Conservation (phyloP, 2,329 filamentous ascomycete genomes). For the Alternaria solani region DNA sequence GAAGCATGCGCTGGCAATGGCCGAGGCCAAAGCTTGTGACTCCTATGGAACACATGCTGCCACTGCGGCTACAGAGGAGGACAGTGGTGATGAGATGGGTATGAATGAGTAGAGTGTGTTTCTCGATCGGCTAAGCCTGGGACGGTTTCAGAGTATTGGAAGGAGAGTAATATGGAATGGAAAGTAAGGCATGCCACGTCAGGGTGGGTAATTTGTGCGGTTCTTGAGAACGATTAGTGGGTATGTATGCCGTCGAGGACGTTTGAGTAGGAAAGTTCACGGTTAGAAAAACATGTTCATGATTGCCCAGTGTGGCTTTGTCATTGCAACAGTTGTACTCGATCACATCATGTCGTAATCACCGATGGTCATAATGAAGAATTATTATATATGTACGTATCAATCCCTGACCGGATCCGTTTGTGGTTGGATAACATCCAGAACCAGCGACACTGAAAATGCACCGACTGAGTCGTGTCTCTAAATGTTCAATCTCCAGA, state of each 20-base stretch:
- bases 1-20: conserved; percentile 37
- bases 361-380: background rate
- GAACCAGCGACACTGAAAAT: conserved; percentile 3
- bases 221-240: background rate
- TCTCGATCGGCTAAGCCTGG: background rate
- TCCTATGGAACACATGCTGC: conserved; percentile 26
- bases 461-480: background rate
- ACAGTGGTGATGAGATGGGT: conserved; percentile 11
- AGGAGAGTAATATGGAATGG: background rate
- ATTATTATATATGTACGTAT: conserved; percentile 7
- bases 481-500: background rate
- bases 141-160: conserved; percentile 1
- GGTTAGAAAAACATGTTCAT: background rate
- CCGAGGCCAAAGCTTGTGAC: conserved; percentile 27
- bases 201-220: background rate
- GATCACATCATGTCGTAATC: background rate
- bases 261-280: background rate
- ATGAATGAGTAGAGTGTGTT: background rate
- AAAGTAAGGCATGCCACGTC: background rate
- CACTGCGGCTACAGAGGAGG: conserved; percentile 4
- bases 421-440: background rate
- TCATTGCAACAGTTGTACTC: background rate
- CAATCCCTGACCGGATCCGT: background rate
- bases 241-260: background rate
- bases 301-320: background rate